phyloP scores from a whole-genome alignment of 441 rosid species.

The Hura crepitans region DNA sequence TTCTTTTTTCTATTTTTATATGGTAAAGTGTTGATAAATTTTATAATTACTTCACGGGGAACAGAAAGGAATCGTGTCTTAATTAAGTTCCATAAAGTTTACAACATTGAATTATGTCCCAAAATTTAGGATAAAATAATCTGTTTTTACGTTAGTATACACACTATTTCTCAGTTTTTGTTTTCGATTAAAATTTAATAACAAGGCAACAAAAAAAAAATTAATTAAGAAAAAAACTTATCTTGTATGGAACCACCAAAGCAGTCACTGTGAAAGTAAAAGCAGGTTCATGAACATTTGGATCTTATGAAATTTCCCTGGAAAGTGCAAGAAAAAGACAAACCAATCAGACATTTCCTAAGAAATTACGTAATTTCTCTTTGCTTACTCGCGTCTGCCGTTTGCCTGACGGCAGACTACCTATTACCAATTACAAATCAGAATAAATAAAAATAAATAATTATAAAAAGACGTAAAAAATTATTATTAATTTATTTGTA shows the following conservation, averaged over 20 bases:
- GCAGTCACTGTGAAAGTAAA: background rate
- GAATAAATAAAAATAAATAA: background rate
- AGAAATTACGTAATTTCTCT: conserved; percentile 2
- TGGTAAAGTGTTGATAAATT: too few relatives aligned
- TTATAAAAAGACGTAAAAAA: too few relatives aligned
- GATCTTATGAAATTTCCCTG: background rate
- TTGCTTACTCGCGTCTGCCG: conserved; percentile 17
- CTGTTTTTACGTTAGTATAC: too few relatives aligned
- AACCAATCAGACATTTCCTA: conserved; percentile 14
- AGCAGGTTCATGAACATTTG: background rate
- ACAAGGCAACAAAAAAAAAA: background rate
- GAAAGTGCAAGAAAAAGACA: conserved; percentile 5
- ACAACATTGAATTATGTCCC: too few relatives aligned
- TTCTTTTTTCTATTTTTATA: too few relatives aligned
- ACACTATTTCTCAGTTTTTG: too few relatives aligned
- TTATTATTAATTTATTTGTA: too few relatives aligned
- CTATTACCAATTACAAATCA: background rate
- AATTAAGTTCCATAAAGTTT: too few relatives aligned
- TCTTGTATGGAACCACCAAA: background rate
- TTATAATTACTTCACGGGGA: too few relatives aligned
- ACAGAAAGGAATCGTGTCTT: too few relatives aligned
- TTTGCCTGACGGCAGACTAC: conserved; percentile 29
- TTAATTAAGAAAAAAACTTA: background rate
- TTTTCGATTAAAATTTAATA: too few relatives aligned
- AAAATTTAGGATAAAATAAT: too few relatives aligned